A percentile compares a stretch with the other conserved stretches of the same genome.
Evolutionary conservation across 2,329 filamentous ascomycete genomes (phyloP).

Genomic region (Phaeoacremonium minimum): DNA sequence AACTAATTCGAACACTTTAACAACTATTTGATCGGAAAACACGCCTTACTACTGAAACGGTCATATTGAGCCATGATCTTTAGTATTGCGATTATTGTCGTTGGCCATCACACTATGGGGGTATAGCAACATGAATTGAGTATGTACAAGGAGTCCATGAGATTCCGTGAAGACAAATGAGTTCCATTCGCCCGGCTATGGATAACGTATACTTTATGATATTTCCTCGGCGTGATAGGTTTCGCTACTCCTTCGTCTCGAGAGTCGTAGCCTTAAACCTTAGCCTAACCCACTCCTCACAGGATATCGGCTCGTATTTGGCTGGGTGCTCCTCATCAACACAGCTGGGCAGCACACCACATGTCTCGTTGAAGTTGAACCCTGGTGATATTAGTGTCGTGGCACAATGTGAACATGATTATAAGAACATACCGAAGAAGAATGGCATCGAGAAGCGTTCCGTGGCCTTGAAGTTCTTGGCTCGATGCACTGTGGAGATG

Average conservation of each 20-base stretch:
- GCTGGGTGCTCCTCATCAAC: constrained; percentile 30
- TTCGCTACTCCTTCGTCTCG: neutral
- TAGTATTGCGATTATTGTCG: too few species aligned
- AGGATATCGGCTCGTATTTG: constrained; percentile 38
- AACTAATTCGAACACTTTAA: too few species aligned
- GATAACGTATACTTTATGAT: too few species aligned
- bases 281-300: constrained; percentile 21
- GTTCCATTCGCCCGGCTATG: too few species aligned
- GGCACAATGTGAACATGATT: neutral
- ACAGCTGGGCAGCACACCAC: constrained; percentile 34
- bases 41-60: too few species aligned
- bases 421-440: constrained; percentile 36
- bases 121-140: too few species aligned
- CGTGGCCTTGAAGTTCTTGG: constrained; percentile 30
- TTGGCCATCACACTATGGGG: too few species aligned
- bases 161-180: too few species aligned
- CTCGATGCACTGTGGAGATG: constrained; percentile 40
- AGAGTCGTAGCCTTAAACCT: neutral
- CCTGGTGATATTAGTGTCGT: constrained; percentile 14
- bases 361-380: constrained; percentile 39
- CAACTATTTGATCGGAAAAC: too few species aligned
- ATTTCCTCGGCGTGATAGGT: too few species aligned
- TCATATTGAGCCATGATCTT: too few species aligned
- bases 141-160: too few species aligned
- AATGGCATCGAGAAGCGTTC: constrained; percentile 38